Evolutionary conservation across 345 rosid species (phyloP).

Genomic region (Carallia brachiata): DNA sequence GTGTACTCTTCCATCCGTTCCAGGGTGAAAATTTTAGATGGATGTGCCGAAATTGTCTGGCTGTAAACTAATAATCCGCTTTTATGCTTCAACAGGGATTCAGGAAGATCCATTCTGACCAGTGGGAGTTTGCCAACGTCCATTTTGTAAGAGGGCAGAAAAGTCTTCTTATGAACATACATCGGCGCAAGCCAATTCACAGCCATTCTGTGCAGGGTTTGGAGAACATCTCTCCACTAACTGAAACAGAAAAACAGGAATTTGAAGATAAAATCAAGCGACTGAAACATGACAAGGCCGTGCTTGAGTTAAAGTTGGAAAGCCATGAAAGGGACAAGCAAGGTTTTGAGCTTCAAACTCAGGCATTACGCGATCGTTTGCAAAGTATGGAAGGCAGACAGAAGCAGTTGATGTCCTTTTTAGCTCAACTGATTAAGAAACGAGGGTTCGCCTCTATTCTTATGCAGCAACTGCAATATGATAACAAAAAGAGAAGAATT

Average conservation of each 20-base stretch:
- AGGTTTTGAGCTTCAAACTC: conserved; percentile 27
- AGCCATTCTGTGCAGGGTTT: conserved; percentile 48
- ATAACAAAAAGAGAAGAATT: conserved; percentile 47
- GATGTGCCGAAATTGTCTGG: too few relatives aligned
- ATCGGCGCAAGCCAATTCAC: conserved; percentile 61
- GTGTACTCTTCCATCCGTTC: too few relatives aligned
- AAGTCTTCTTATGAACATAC: conserved; percentile 50
- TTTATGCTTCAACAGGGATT: conserved; percentile 43
- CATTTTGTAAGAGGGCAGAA: conserved; percentile 52
- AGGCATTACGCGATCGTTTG: conserved; percentile 31
- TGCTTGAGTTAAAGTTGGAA: conserved; percentile 43
- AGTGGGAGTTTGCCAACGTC: conserved; percentile 66
- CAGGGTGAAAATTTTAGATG: too few relatives aligned
- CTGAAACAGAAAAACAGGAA: conserved; percentile 39
- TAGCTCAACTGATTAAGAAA: conserved; percentile 30
- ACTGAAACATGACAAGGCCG: conserved; percentile 37
- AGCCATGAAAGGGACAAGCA: conserved; percentile 34
- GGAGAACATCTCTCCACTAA: conserved; percentile 20
- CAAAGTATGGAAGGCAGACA: conserved; percentile 47
- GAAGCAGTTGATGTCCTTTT: conserved; percentile 25
- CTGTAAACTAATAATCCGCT: background rate
- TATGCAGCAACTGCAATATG: conserved; percentile 27
- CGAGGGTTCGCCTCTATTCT: conserved; percentile 35
- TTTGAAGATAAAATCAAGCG: conserved; percentile 40
- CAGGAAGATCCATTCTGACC: conserved; percentile 62